Evolutionary conservation across 495 filamentous ascomycete species (phyloP).

Genomic region (Polyplosphaeria fusca): DNA sequence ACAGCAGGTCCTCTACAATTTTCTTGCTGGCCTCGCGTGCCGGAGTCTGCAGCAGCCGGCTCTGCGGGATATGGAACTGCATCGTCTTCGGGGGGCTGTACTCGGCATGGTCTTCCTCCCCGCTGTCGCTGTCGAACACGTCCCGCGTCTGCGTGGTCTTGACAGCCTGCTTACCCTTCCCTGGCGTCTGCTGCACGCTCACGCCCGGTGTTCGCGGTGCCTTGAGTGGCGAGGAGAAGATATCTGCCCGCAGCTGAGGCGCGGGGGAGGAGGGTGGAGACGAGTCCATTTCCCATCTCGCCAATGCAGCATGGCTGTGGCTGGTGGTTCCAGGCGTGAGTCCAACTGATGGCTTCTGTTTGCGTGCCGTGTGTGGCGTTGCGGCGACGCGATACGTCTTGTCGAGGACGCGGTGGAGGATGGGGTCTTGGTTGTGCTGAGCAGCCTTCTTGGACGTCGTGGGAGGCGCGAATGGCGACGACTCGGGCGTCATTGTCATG

Average conservation of each 20-base stretch:
- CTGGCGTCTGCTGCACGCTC: conserved; percentile 71
- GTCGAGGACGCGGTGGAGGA: conserved; percentile 84
- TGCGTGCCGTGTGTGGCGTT: conserved; percentile 66
- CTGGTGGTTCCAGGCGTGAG: conserved; percentile 26
- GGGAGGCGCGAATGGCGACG: conserved; percentile 41
- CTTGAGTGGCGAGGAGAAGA: conserved; percentile 72
- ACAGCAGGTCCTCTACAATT: conserved; percentile 86
- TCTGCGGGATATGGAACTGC: conserved; percentile 88
- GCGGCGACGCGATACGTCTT: conserved; percentile 92
- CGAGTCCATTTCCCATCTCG: conserved; percentile 38
- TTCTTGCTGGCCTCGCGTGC: conserved; percentile 86
- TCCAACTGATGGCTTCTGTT: conserved; percentile 34
- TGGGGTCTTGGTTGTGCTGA: conserved; percentile 54
- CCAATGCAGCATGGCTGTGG: conserved; percentile 1
- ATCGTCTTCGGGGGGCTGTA: conserved; percentile 96
- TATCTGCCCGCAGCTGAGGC: conserved; percentile 76
- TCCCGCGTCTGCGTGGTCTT: conserved; percentile 1
- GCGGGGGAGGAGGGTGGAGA: conserved; percentile 52
- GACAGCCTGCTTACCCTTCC: conserved; percentile 22
- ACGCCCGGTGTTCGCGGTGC: conserved; percentile 65
- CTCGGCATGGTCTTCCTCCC: conserved; percentile 57
- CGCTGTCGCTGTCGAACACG: conserved; percentile 34
- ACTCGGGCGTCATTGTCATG: conserved; percentile 53
- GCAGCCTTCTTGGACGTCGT: conserved; percentile 23
- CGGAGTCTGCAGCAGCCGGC: conserved; percentile 87